Evolutionary conservation across 2,329 filamentous ascomycete species (phyloP), one percentile per base, ranked within the genome.

Genomic region (Cladophialophora bantiana): DNA sequence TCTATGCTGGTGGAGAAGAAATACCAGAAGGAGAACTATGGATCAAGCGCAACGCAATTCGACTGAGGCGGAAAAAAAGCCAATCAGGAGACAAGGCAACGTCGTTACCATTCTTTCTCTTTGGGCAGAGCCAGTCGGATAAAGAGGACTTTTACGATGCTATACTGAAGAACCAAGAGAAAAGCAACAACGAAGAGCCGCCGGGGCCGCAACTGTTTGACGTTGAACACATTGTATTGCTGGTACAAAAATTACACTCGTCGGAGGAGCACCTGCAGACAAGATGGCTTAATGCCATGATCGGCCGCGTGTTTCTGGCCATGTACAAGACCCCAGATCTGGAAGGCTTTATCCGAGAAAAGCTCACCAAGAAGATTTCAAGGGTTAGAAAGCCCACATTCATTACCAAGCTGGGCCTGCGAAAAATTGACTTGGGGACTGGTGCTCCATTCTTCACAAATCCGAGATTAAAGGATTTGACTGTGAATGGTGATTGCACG

Each of bases 81-180:
- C 78, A 78, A 34, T 82, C 82, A 32, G 80, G 81, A 32, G 87
- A 89, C 38, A 73, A 84, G 34, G 84, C 86, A 38, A 75, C 85
- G 2, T 89, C 92, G 6, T 94, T 92, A 72, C 93, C 95, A 0
- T 98, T 97, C 80, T 98, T 89, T 75, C 83, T 99, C 4, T 99
- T 98, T 78, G 96, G 92, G 0, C 93, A 98, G 72, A 97, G 96
- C 74, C 92, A 92, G 77, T 97, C 94, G 0, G 93, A 95, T 55
- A 99, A 99, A 78, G 95, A 99, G 78, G 95, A 99, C 77, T 98
- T 99, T 79, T 99, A 99, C 78, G 94, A 97, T 78, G 91, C 94
- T 12, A 83, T 99, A 72, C 83, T 99, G 45, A 89, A 89, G 73
- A 96, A 94, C 70, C 91, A 96, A 76, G 89, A 93, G 72, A 88